These are phyloP conservation scores for Coemansia sp. DNA, from an alignment of 192 early-diverging fungal genomes.

Conservation along the genomic window DNA sequence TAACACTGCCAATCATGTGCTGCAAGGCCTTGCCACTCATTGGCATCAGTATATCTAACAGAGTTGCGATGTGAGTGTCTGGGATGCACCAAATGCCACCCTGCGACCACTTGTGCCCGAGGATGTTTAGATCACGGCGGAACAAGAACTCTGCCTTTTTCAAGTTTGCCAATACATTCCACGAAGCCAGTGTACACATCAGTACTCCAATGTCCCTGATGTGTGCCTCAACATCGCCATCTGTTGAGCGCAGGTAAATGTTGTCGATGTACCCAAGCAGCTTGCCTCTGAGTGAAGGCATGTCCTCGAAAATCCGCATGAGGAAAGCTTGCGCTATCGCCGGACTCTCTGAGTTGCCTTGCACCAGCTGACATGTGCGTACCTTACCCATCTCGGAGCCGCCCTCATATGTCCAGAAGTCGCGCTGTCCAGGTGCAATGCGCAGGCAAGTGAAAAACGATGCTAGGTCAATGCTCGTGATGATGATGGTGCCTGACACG, in stretches of 20 bases:
- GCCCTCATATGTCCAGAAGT: not conserved
- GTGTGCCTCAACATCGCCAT: constrained; percentile 1
- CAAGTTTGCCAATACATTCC: constrained; percentile 7
- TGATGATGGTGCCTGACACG: not conserved
- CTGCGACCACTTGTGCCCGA: not conserved
- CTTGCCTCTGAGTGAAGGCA: not conserved
- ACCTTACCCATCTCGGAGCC: not conserved
- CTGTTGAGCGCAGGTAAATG: constrained; percentile 8
- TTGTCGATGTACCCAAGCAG: constrained; percentile 16
- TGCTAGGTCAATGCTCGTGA: not conserved
- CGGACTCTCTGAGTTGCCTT: constrained; percentile 12
- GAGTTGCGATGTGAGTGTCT: constrained; percentile 7
- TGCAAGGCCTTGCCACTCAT: not conserved
- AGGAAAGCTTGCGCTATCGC: constrained; percentile 9
- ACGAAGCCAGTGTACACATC: not conserved
- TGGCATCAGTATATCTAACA: constrained; percentile 5
- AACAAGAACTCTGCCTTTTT: constrained; percentile 5
- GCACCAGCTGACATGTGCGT: not conserved
- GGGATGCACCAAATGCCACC: not conserved
- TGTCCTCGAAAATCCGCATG: not conserved
- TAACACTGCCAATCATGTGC: constrained; percentile 6
- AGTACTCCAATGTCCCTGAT: not conserved
- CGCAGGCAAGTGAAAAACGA: constrained; percentile 7
- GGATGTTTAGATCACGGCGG: not conserved
- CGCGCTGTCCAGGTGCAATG: not conserved